Base-by-base conservation (phyloP, 2,329 filamentous ascomycete species). In the Penicillium crustosum region DNA sequence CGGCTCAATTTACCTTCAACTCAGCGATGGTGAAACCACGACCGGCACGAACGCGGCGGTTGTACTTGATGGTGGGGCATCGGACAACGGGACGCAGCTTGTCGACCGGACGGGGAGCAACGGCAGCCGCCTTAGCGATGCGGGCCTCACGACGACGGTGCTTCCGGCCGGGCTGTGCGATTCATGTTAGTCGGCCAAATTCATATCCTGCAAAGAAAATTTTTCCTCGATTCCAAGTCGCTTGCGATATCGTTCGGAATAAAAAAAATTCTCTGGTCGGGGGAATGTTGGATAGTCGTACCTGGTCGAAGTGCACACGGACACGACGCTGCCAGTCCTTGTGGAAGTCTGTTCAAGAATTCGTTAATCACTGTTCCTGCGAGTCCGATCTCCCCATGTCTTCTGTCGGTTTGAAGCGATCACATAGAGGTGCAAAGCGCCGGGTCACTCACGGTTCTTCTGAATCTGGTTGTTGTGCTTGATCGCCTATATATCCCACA, bases 271-370 rank as follows among this genome's bases (percentile, higher is more conserved):
- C 53, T 50, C 50, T 50, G 41, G 21, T 48, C 51, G 38, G 51
- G 50, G 35, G 36, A 29, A 50, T 45, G 39, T 55, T 57, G 61
- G 61, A 77, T 80, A 74, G 79, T 78, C 81, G 81, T 93, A 96
- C 93, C 92, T 97, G 94, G 86, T 99, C 92, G 85, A 99, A 99
- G 87, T 99, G 94, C 82, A 91, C 90, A 83, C 92, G 91, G 79
- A 99, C 94, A 84, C 93, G 91, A 84, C 92, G 91, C 83, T 97
- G 93, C 94, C 94, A 99, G 87, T 99, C 93, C 91, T 96, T 97
- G 84, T 91, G 93, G 91, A 96, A 96, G 81, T 97, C 90, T 94
- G 76, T 65, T 68, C 58, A 63, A 61, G 25, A 53, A 70, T 66
- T 13, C 45, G 44, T 64, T 75, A 66, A 75, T 68, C 58, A 67